phyloP scores from a whole-genome alignment of 2,329 filamentous ascomycete genomes.

The Ceratocystis cubensis region DNA sequence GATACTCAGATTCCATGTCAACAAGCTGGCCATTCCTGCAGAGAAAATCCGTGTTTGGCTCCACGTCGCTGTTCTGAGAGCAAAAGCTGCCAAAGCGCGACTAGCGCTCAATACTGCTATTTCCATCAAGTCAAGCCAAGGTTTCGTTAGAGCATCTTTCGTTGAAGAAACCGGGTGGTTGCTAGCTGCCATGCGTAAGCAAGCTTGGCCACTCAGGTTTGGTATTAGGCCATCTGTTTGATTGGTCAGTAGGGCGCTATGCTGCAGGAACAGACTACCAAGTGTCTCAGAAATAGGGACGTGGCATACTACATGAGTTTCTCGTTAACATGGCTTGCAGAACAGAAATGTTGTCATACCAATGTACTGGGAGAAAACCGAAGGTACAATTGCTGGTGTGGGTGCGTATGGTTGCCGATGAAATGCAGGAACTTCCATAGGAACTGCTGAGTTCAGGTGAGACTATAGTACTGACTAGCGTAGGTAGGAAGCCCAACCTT shows the following conservation, averaged over 20 bases:
- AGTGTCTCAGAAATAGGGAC: background rate
- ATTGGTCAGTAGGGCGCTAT: background rate
- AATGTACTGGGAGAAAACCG: conserved; percentile 53
- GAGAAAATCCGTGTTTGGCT: conserved; percentile 59
- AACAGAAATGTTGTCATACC: conserved; percentile 58
- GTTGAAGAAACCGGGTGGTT: conserved; percentile 60
- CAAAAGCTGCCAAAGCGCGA: conserved; percentile 67
- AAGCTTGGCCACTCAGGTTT: conserved; percentile 73
- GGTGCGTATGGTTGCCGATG: conserved; percentile 32
- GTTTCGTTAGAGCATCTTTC: conserved; percentile 52
- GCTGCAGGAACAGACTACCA: background rate
- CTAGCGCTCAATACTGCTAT: conserved; percentile 49
- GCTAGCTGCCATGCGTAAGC: conserved; percentile 45
- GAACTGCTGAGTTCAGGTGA: conserved; percentile 56
- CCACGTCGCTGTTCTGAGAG: conserved; percentile 57
- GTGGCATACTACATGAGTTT: conserved; percentile 28
- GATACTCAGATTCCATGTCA: conserved; percentile 64
- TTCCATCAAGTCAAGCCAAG: conserved; percentile 50
- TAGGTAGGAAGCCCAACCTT: conserved; percentile 59
- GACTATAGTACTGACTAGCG: conserved; percentile 47
- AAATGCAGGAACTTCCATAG: conserved; percentile 50
- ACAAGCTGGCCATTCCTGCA: conserved; percentile 56
- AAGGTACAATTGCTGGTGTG: conserved; percentile 43
- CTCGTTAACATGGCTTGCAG: conserved; percentile 54
- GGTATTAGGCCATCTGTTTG: conserved; percentile 42